Base-by-base conservation (phyloP, 1,284 basidiomycete species). In the Rhodotorula sp. region DNA sequence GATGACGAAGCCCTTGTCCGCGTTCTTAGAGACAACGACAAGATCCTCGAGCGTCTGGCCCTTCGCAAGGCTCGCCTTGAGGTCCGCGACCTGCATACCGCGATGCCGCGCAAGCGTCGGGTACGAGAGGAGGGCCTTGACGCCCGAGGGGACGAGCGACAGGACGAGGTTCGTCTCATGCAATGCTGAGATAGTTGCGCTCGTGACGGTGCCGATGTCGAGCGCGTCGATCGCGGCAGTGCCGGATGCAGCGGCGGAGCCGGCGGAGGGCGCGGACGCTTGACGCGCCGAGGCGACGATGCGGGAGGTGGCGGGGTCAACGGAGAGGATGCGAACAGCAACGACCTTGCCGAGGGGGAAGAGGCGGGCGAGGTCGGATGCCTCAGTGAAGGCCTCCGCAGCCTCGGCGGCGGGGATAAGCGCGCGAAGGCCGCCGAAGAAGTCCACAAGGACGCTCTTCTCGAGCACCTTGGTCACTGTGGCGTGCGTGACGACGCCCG, bases 201-300 rank as follows among this genome's bases (percentile, higher is more conserved):
- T 84, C 21, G 92, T 89, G 22, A 85, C 85, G 74, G 90, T 86
- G 9, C 92, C 92, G 68, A 95, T 87, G 34, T 69, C 64, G 68
- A 72, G 57, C 41, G 53, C 83, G 76, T 73, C 66, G 44, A 64
- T 69, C 21, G 71, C 68, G 1, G 88, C 82, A 19, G 78, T 78
- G 9, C 92, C 90, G 84, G 94, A 91, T 60, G 90, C 89, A 72
- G 97, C 89, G 78, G 93, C 95, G 58, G 64, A n/a, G n/a, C n/a
- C 27, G 29, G 68, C 61, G 27, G 65, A 58, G 29, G 67, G 63
- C 32, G 61, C 64, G 41, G 44, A 27, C 9, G 92, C 91, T 84
- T 95, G 92, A 64, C 90, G 90, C 71, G 97, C 89, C 78, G 94
- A 97, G 21, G 91, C 95, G 55, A 90, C 85, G 67, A 98, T 88